Base-by-base conservation (phyloP, 768 basidiomycete species). In the Roridomyces roridus region DNA sequence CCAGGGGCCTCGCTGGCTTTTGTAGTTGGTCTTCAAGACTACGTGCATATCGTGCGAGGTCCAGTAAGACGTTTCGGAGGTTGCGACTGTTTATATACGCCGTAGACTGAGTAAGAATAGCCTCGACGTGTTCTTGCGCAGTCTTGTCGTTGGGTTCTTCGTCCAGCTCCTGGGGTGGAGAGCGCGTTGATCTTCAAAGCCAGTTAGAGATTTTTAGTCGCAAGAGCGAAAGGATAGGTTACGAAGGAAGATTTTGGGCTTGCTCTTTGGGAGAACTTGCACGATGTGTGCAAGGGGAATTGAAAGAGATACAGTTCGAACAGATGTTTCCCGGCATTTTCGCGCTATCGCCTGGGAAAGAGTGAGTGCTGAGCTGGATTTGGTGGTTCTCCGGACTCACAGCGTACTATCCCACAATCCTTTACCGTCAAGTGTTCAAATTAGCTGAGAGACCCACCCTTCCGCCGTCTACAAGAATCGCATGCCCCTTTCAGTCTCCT, bases 281-380 rank as follows among this genome's bases (percentile, higher is more conserved):
- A 31, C 29, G 21, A 29, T 49, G 57, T 0, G 74, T 78, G 67
- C 80, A 82, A 11, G 74, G 73, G 34, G 69, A 72, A 58, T 75
- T 73, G 63, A 75, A 79, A 17, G 77, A 70, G 37, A 73, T 67
- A 62, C 80, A 81, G 63, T 81, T 81, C 0, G 79, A 74, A 60
- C 80, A 82, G 24, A 70, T 62, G 51, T 75, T 76, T 20, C 70
- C 69, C 7, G 76, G 73, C 72, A 72, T 74, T 59, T 73, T 80
- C 17, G 76, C 78, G 59, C 82, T 82, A 60, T 84, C 80, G 49
- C 77, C 77, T 78, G 37, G 5, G 18, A 3, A 15, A 20, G n/a
- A 29, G 31, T 55, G 21, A 37, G 34, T 11, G 1, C 8, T 14
- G 3, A 23, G 17, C 28, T 24, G 0, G 46, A 34, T 5, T n/a